Evolutionary conservation across 2,329 filamentous ascomycete genomes (phyloP), one percentile per base, ranked within the genome.

Genomic region (Arachnopeziza araneosa): DNA sequence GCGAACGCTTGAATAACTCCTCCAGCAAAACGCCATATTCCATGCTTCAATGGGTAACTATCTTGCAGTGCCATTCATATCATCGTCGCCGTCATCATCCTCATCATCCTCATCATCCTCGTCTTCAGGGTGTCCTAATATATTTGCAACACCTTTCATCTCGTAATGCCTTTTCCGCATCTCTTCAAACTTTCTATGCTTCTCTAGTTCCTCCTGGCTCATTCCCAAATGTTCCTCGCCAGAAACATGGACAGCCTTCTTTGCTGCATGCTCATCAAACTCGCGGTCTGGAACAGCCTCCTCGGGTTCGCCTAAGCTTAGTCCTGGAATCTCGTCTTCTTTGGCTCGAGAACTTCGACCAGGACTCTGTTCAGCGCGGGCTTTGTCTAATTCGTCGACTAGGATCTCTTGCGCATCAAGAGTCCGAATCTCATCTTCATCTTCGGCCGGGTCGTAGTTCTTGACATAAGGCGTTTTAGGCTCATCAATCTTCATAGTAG

Each of bases 401-500:
- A 85, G 79, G 62, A 91, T 76, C 26, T 89, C 86, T 59, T 89
- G 82, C 4, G 88, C 86, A 70, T 96, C 88, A 64, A 89, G 76
- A 64, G 79, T 74, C 6, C 71, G 65, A 24, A 84, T 72, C 70
- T 95, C 91, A 36, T 88, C 70, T 56, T 91, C 91, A 65, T 98
- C 93, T 71, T 97, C 91, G 50, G 86, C 75, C 4, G 93, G 92
- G 71, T 98, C 90, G 75, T 97, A 97, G 71, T 92, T 91, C 71
- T 88, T 89, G 44, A 91, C 95, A 74, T 93, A 99, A 4, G 95
- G 95, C 8, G 95, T 99, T 82, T 99, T 99, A 63, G 95, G 95
- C 78, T 99, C 95, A 67, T 92, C 90, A 66, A 99, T 99, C 81
- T 98, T 99, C 95, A 99, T 99, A 61, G 93, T 97, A 63, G 89